Percentiles rank a stretch among this genome's conserved stretches.
phyloP scores from a whole-genome alignment of 2,329 filamentous ascomycete genomes.

The Emmonsia crescens region DNA sequence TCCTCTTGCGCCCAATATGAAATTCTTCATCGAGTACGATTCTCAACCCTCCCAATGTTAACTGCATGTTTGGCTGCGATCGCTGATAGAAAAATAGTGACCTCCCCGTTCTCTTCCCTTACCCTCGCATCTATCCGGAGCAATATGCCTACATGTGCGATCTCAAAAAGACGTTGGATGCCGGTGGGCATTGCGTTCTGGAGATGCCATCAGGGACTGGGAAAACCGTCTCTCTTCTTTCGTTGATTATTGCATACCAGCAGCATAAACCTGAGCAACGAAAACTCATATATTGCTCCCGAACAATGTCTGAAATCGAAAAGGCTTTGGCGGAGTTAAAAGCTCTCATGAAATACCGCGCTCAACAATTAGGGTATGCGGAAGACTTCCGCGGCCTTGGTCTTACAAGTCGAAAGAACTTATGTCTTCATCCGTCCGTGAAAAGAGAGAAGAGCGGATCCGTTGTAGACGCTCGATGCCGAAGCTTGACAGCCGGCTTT shows the following conservation, averaged over 20 bases:
- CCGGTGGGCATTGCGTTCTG: constrained; percentile 85
- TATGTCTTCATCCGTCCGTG: constrained; percentile 92
- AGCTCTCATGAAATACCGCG: constrained; percentile 86
- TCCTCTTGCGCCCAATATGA: constrained; percentile 45
- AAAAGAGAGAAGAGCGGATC: constrained; percentile 92
- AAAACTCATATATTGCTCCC: constrained; percentile 97
- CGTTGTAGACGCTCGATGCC: constrained; percentile 89
- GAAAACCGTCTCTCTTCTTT: constrained; percentile 91
- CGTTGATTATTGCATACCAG: constrained; percentile 93
- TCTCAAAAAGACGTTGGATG: constrained; percentile 81
- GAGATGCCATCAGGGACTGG: constrained; percentile 99
- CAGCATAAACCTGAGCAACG: constrained; percentile 84
- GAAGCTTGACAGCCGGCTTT: constrained; percentile 90
- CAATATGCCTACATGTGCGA: constrained; percentile 76
- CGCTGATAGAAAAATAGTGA: constrained; percentile 37
- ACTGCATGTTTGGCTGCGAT: not conserved
- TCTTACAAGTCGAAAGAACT: constrained; percentile 89
- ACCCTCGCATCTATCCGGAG: constrained; percentile 62
- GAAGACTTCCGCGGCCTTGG: constrained; percentile 92
- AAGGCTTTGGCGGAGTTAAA: constrained; percentile 90
- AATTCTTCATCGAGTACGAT: constrained; percentile 63
- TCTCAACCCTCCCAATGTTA: not conserved
- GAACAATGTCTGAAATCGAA: constrained; percentile 99
- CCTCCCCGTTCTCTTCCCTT: constrained; percentile 61
- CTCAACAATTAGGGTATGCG: constrained; percentile 74